Evolutionary conservation across 352 stramenopile genomes (phyloP).

Genomic region (Globisporangium echinulatum): DNA sequence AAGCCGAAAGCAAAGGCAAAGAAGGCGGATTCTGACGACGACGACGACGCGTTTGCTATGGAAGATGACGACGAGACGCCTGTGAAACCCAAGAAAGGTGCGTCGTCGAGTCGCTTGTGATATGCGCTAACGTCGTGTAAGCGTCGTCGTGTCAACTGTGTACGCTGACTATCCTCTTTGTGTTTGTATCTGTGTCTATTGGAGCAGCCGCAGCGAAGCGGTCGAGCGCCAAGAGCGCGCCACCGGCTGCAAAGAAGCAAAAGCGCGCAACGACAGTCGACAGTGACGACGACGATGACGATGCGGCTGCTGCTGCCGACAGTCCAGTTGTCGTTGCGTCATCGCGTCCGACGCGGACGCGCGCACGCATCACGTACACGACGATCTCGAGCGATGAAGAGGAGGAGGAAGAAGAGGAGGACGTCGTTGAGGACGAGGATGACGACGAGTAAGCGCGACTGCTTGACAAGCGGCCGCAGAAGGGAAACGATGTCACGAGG

Average conservation of each 20-base stretch:
- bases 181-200: not conserved
- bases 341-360: conserved; percentile 28
- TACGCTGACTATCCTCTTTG: not conserved
- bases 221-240: conserved; percentile 6
- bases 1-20: conserved; percentile 4
- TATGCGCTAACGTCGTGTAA: too few relatives aligned
- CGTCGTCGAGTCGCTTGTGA: not conserved
- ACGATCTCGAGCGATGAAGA: conserved; percentile 46
- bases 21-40: conserved; percentile 11
- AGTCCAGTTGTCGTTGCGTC: conserved; percentile 13
- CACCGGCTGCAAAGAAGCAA: conserved; percentile 29
- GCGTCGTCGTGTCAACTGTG: not conserved
- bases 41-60: conserved; percentile 7
- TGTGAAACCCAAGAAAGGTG: conserved; percentile 25
- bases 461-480: too few relatives aligned
- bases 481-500: too few relatives aligned
- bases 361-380: conserved; percentile 45
- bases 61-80: conserved; percentile 15
- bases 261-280: conserved; percentile 13
- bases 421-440: conserved; percentile 46
- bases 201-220: conserved; percentile 6
- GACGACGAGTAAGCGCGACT: conserved; percentile 31
- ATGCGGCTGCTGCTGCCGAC: conserved; percentile 4
- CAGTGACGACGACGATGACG: conserved; percentile 16
- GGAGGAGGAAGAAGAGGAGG: conserved; percentile 21